Evolutionary conservation across 495 filamentous ascomycete genomes (phyloP), one percentile per base, ranked within the genome.

Genomic region (Poronia punctata): DNA sequence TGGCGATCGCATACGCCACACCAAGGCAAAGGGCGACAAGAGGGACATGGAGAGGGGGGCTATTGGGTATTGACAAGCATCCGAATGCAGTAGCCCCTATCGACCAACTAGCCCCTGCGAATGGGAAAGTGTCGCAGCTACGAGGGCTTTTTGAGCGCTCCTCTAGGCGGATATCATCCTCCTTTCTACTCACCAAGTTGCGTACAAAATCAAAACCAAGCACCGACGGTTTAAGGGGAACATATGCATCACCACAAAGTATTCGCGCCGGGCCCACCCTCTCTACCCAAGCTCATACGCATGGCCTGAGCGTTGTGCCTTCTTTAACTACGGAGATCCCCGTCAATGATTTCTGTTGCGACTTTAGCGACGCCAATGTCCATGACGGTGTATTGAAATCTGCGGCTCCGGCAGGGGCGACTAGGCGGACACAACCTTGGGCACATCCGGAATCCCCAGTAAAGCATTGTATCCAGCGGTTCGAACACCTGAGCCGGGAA

Each of bases 391-490:
- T 19, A 5, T n/a, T 28, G 1, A 5, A 5, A 3, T 15, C 15
- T 21, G 3, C 19, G 27, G 25, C 28, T 1, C 34, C 28, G 16
- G 12, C 11, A 3, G 35, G 33, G 10, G 22, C 32, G 10, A 10
- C n/a, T n/a, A 21, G 5, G 12, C 25, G 28, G 21, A 16, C 16
- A 5, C 4, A 15, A 2, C 3, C 12, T n/a, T 15, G 9, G 14
- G 6, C 17, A n/a, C 16, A 25, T n/a, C 35, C 10, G 4, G 36
- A 41, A 35, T 66, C 60, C 4, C 62, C 62, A 0, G 54, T 64
- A 7, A 64, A 52, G 42, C 38, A 45, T 7, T 56, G 52, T 3
- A 64, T 67, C 11, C 52, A 46, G 12, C 38, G 59, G 25, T 67
- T 67, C 15, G 62, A 67, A 42, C 37, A 32, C 5, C 25, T 65